Base-by-base conservation (phyloP, 169 alveolate species). In the Sarcocystis neurona region DNA sequence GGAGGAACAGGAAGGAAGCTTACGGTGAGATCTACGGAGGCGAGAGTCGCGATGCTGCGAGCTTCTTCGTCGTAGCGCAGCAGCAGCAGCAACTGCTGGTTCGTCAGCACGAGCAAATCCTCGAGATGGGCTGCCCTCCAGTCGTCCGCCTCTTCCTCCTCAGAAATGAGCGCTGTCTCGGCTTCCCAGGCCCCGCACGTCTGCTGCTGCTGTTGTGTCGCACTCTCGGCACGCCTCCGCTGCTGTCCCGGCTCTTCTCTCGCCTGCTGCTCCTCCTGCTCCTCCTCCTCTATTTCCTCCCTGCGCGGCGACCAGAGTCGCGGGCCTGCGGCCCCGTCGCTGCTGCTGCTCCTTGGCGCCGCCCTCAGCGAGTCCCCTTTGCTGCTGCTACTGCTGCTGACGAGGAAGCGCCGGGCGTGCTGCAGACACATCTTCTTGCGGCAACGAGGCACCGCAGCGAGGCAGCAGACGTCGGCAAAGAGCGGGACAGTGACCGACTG, bases 61-160 rank as follows among this genome's bases (percentile, higher is more conserved):
- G 20, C 30, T 1, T 60, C 72, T 60, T 60, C 72, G 72, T 60
- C 72, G 72, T 60, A 60, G 30, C 72, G 72, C 5, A 60, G 72
- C 20, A 60, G 72, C 30, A 60, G 72, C 10, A 60, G 72, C 20
- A 60, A 27, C 1, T 60, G 72, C 30, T 37, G 72, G 30, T 60
- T 37, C 10, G 72, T 60, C 18, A 60, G 72, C 10, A 60, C 72
- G 72, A 60, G 72, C 10, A 60, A 37, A 37, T 60, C 72, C 72
- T 60, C 72, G 34, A 60, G 30, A 5, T 60, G 41, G 34, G 34
- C 72, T 20, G 72, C 20, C 8, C 30, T 27, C 30, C 37, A n/a
- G n/a, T n/a, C 72, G 0, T 27, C 30, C 72, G 18, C 34, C 72
- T 20, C 30, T n/a, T n/a, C n/a, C n/a, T n/a, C n/a, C n/a, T n/a